Evolutionary conservation across 352 stramenopile species (phyloP), one percentile per base, ranked within the genome.

Genomic region (Globisporangium yorkense): DNA sequence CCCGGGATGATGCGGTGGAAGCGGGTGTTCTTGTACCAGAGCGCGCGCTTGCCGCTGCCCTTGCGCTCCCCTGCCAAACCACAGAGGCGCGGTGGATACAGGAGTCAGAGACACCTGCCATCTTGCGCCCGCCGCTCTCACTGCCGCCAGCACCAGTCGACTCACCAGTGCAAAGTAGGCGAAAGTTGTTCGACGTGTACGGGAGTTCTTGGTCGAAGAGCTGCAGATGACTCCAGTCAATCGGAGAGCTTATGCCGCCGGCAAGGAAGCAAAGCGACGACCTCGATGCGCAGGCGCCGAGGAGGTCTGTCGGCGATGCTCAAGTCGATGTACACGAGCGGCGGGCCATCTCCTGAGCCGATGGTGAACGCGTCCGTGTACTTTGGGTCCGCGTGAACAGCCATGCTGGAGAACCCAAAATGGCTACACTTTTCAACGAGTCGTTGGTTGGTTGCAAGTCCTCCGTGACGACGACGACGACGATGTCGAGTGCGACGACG

Each of bases 1-100:
- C 96, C 93, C 24, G 96, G 96, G 59, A 99, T 96, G n/a, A 99
- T 87, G n/a, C 96, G 89, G 61, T 99, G 97, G 72, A 99, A 98
- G 5, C 75, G 86, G 47, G 75, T 92, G 57, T 93, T 92, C 72
- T 99, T 98, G 89, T 96, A 99, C 68, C 74, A 88, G n/a, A 82
- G 63, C 37, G 65, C 63, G 33, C 73, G 70, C 12, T 79, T 75
- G 10, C 69, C 68, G 55, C 70, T 86, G 43, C 75, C 67, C 43
- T 75, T 77, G 61, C 75, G 66, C 53, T 88, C 80, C 5, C 75
- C 70, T 80, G 39, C 31, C 40, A 7, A 47, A 46, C 27, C 5
- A n/a, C 15, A 35, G 1, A 57, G 10, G 12, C 24, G 5, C 31
- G 8, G 31, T 41, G 35, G 35, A 41, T 3, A 41, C 5, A 4